Evolutionary conservation across 306 rosid genomes (phyloP), one percentile per base, ranked within the genome.

Genomic region (Purshia tridentata): DNA sequence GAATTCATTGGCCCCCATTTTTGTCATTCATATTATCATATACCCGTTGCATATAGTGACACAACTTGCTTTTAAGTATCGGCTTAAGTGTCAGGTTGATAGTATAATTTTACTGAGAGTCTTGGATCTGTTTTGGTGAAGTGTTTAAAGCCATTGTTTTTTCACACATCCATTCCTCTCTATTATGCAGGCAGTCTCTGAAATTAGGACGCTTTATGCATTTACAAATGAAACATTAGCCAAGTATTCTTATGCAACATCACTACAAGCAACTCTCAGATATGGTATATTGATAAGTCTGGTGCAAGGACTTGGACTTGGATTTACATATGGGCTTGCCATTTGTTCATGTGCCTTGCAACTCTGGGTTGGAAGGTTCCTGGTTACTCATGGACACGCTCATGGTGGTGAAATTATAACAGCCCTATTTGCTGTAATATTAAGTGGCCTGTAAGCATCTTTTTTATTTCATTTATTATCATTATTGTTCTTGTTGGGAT

Each of bases 261-360:
- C 99, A 16, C 89, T 95, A 50, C 99, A 91, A 90, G 99, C 99
- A 79, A 95, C 99, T 79, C 87, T 95, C 60, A 86, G 98, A 84
- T 95, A 95, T 87, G 99, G 99, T 57, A 95, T 95, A 85, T 83
- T 95, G 79, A 95, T 95, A 72, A 95, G 99, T 82, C 96, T 95
- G 67, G 99, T 91, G 77, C 99, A 95, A 90, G 99, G 98, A 72
- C 99, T 95, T 82, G 99, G 99, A 45, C 98, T 95, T 80, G 99
- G 99, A 78, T 95, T 95, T 85, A 95, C 99, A 0, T 95, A 95
- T 83, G 99, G 99, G 73, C 98, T 95, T 80, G 99, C 99, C 68
- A 95, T 95, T 74, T 95, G 99, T 84, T 95, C 99, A 44, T 95
- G 99, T 87, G 99, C 99, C 77, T 83, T 95, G 69, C 99, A 95